Conservation (phyloP, 495 filamentous ascomycete genomes). For the Penicillium coffeae region DNA sequence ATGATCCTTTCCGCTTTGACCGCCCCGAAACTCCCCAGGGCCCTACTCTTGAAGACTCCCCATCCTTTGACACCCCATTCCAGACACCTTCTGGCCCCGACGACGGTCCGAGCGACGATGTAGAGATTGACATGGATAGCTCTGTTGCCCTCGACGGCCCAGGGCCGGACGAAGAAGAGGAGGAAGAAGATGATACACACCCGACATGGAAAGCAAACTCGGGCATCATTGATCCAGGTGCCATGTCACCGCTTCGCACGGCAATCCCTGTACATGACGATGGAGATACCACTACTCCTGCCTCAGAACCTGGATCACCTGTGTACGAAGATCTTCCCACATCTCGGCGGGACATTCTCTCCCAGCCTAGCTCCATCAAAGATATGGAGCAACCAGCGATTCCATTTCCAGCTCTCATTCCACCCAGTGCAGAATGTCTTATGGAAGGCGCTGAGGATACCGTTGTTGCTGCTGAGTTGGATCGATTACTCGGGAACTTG, state of each 20-base stretch:
- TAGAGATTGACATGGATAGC: neutral
- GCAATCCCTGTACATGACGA: constrained; percentile 14
- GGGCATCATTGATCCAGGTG: constrained; percentile 1
- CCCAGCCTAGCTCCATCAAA: neutral
- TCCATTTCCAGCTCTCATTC: constrained; percentile 31
- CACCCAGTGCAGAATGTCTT: constrained; percentile 33
- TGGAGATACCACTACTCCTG: constrained; percentile 3
- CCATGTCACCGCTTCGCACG: constrained; percentile 11
- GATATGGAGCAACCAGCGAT: constrained; percentile 13
- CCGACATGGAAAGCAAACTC: constrained; percentile 18
- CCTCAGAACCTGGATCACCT: constrained; percentile 28
- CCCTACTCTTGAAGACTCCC: neutral
- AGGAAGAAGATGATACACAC: constrained; percentile 6
- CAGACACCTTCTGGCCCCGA: neutral
- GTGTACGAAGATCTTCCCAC: constrained; percentile 27
- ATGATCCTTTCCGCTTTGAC: constrained; percentile 46
- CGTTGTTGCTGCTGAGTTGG: constrained; percentile 32
- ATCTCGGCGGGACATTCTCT: constrained; percentile 9
- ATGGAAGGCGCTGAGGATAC: constrained; percentile 32
- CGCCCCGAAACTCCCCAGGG: constrained; percentile 30
- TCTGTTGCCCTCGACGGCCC: constrained; percentile 34
- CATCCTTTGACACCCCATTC: constrained; percentile 13
- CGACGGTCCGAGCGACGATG: neutral
- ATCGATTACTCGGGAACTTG: constrained; percentile 38
- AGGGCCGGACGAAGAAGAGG: constrained; percentile 38